A percentile compares a stretch with the other conserved stretches of the same genome.
These are phyloP conservation scores for Asclepias syriaca DNA, from an alignment of 257 asterid species.

Conservation along the genomic window DNA sequence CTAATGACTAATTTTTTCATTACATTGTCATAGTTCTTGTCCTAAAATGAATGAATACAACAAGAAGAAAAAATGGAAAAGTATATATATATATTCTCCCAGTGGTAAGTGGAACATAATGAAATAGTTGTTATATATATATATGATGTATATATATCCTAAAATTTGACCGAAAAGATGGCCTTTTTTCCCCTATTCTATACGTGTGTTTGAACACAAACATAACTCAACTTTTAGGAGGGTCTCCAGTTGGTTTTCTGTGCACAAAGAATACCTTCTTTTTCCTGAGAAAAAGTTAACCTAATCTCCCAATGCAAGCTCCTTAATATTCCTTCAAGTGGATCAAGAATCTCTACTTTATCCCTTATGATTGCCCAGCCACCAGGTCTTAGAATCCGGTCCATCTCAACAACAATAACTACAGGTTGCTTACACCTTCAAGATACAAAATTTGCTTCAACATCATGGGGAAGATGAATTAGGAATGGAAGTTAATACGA, in stretches of 20 bases:
- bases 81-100: neutral
- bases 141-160: neutral
- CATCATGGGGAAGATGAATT: neutral
- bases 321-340: slow-evolving; percentile 62
- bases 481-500: neutral
- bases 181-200: neutral
- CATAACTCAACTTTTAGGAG: slow-evolving; percentile 29
- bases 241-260: slow-evolving; percentile 88
- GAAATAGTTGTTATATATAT: too few species aligned
- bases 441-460: neutral
- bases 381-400: slow-evolving; percentile 74
- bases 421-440: slow-evolving; percentile 80
- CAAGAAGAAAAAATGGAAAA: neutral
- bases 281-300: slow-evolving; percentile 63
- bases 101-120: neutral
- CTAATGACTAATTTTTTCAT: neutral
- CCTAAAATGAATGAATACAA: neutral
- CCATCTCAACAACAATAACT: slow-evolving; percentile 84
- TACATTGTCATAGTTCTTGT: neutral
- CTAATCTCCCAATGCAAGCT: slow-evolving; percentile 90
- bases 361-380: slow-evolving; percentile 91
- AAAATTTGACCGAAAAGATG: neutral
- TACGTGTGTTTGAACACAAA: neutral
- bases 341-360: slow-evolving; percentile 74
- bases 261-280: slow-evolving; percentile 80